Base-by-base conservation (phyloP, 352 stramenopile species). In the Thalassiosira pacifica region DNA sequence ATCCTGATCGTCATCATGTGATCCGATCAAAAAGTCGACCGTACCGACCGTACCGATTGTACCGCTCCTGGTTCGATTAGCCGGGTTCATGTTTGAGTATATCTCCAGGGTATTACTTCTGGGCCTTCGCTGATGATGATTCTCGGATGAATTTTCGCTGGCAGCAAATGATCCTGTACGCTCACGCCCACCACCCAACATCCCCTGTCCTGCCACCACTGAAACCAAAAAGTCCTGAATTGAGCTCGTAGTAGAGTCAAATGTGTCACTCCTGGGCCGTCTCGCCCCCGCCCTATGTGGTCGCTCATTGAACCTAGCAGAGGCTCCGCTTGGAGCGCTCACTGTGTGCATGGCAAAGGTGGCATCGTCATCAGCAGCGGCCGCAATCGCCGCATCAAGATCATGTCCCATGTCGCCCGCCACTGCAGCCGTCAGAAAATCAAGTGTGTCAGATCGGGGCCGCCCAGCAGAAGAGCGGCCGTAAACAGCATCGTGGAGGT, bases 91-190 rank as follows among this genome's bases (percentile, higher is more conserved):
- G 29, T 64, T 79, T 10, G 80, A 87, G 69, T 71, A 87, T 26
- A 87, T 87, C 67, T 87, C 80, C n/a, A 87, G 61, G 8, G 80
- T 87, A 61, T 87, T 82, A 53, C 80, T 87, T 48, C 80, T 42
- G 34, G 80, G 73, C 61, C 80, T 82, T 59, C 55, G 37, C 8
- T 69, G 48, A 34, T 31, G 2, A 65, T 76, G 63, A 31, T 86
- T 66, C 19, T n/a, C n/a, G n/a, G 55, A 64, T 13, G 52, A 79
- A 40, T 75, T 42, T 3, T 78, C 66, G 42, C 52, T n/a, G n/a
- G n/a, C 40, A 19, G 40, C n/a, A 32, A 31, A 53, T 72, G 75
- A 83, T 66, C 75, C 80, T 24, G 66, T 52, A 22, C 67, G 53
- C 31, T 87, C 68, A 26, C 69, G 66, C 48, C 19, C 24, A 16